Evolutionary conservation across 345 rosid species (phyloP), one percentile per base, ranked within the genome.

Genomic region (Acer saccharum): DNA sequence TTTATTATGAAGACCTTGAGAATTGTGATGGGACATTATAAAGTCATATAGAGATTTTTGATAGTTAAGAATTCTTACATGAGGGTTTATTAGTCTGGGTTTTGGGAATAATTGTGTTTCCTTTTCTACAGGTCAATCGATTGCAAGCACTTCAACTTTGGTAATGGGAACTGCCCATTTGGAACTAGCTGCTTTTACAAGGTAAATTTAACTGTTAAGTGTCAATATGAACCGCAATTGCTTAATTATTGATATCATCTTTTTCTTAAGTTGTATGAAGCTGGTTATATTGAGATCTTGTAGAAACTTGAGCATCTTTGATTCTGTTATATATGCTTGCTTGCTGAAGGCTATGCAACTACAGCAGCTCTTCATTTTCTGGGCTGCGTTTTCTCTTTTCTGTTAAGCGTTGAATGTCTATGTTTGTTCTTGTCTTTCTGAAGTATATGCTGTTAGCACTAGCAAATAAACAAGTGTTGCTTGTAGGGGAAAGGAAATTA

Each of bases 181-280:
- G 98, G 99, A 65, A 89, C 95, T 52, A 96, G 99, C 83, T 94
- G 98, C 81, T 96, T 96, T 78, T 96, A 96, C 89, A 96, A 91
- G 97, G 98, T 96, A 85, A 77, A 60, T 3, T 16, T 65, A 10
- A 10, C 7, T 65, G 1, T 16, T 65, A 10, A 7, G 6, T 65
- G 1, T 20, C 54, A 69, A 16, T 41, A 69, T 74, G 48, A 48
- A 11, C 68, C 73, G 50, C 63, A 18, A 64, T 52, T 43, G 44
- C 58, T 58, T 29, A 6, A 23, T 48, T 74, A 2, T 64, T 6
- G n/a, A 17, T 48, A 14, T 63, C 46, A 25, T 21, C 39, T 25
- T 74, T 20, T 63, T 10, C 17, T 57, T 2, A 7, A 4, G 35
- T 72, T 39, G 21, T 73, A 43, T 17, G 46, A 27, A 62, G 77